These are phyloP conservation scores for Tolypocladium capitatum DNA, from an alignment of 2,329 filamentous ascomycete genomes.

Conservation along the genomic window DNA sequence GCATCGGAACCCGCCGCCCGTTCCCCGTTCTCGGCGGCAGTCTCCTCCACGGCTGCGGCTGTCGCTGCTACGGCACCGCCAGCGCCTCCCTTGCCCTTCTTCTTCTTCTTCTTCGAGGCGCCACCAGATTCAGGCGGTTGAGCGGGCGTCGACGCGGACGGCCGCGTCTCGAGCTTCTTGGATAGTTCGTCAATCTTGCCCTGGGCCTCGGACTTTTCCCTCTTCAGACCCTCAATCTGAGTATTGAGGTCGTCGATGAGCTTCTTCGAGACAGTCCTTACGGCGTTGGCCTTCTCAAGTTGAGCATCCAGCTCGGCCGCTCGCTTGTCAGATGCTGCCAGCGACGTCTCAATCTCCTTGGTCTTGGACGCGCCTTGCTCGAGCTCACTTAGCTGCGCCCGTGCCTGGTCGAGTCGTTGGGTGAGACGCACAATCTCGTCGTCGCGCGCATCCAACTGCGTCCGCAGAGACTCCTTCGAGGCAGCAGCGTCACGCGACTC, in stretches of 20 bases:
- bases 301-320: slow-evolving; percentile 26
- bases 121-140: slow-evolving; percentile 10
- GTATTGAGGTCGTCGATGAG: slow-evolving; percentile 22
- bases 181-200: slow-evolving; percentile 26
- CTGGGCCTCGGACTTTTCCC: slow-evolving; percentile 18
- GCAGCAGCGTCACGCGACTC: slow-evolving; percentile 28
- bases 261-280: slow-evolving; percentile 28
- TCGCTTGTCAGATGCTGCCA: slow-evolving; percentile 21
- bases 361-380: slow-evolving; percentile 21
- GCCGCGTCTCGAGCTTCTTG: slow-evolving; percentile 25
- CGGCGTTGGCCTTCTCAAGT: slow-evolving; percentile 23
- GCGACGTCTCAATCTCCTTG: slow-evolving; percentile 21
- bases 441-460: slow-evolving; percentile 34
- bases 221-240: slow-evolving; percentile 23
- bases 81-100: slow-evolving; percentile 66
- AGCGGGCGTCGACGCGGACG: slow-evolving; percentile 9
- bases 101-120: slow-evolving; percentile 52
- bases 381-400: slow-evolving; percentile 30
- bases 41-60: slow-evolving; percentile 9
- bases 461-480: slow-evolving; percentile 31
- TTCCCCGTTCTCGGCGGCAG: slow-evolving; percentile 20
- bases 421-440: slow-evolving; percentile 36
- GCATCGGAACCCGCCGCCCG: slow-evolving; percentile 8
- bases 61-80: slow-evolving; percentile 21
- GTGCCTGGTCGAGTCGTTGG: slow-evolving; percentile 30